Base-by-base conservation (phyloP, 2,329 filamentous ascomycete genomes). In the Pestalotiopsis sp. region DNA sequence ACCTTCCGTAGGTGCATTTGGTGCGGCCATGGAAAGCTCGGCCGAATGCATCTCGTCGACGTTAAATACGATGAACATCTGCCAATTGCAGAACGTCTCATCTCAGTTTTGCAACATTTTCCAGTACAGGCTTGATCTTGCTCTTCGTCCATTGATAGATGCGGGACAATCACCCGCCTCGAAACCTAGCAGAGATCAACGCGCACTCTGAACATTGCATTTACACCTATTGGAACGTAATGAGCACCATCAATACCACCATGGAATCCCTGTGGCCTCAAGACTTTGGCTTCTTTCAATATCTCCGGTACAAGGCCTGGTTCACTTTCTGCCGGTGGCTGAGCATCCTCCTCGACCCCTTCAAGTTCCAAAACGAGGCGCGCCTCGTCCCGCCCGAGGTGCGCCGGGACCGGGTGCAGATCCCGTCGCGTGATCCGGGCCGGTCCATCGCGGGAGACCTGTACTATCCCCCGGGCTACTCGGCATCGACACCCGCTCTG, bases 391-490 rank as follows among this genome's bases (percentile, higher is more conserved):
- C 60, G 36, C 59, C n/a, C 55, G 64, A 69, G 25, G 41, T 67
- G 36, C 64, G 59, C 3, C 59, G 39, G 45, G 60, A 67, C 12
- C 31, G 45, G 12, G 27, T 67, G 11, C 38, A 52, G 14, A 70
- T 72, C 41, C 69, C 72, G 14, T 73, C 72, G n/a, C 71, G 71
- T 20, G 67, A 72, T 9, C 17, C 25, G 13, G 67, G 65, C 12
- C 69, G 71, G 3, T 20, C 65, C 31, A 72, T 73, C 31, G 12
- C 20, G 9, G 70, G 68, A 2, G 57, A 72, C 49, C 64, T 73
- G 38, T 73, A 72, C 64, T 69, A 61, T 20, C 70, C 69, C 11
- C 27, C 64, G 7, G 63, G 62, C 20, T 60, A 23, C 38, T 61
- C 64, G 5, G 5, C 64, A 9, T 38, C 58, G 20, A 1, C n/a